Evolutionary conservation across 768 basidiomycete species (phyloP), one percentile per base, ranked within the genome.

Genomic region (Dentipellis sp.): DNA sequence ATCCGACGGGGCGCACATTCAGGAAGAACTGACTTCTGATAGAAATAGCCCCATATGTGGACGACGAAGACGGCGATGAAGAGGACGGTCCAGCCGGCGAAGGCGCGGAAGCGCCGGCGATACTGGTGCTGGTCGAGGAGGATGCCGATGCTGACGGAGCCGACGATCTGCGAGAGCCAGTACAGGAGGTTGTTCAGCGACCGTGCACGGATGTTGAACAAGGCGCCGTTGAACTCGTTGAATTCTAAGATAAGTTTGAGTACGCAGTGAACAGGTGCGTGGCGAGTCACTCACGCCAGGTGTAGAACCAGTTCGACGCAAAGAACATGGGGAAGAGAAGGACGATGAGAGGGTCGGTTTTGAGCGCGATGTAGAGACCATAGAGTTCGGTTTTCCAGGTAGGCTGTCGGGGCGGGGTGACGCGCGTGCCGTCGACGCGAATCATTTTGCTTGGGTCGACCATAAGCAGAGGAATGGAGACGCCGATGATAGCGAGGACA

Each of bases 241-340:
- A 86, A 86, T 68, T 91, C 84, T 88, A 58, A 50, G 1, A 35
- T 49, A 46, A 34, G 19, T 49, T 55, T 21, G 36, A 40, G 12
- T 42, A 2, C 46, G 21, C 17, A 52, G 19, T 52, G 37, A 2
- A 14, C n/a, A 47, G 37, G 11, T n/a, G 67, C 2, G 14, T 36
- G 16, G 7, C 6, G 22, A 16, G 10, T 4, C 0, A 68, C 83
- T 64, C 58, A 88, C 86, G 88, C 86, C 86, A 91, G 2, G 88
- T 84, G 65, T 90, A 90, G 71, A 90, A 90, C 79, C 86, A 91
- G 67, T 91, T 91, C 42, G 83, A 86, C 8, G 86, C 81, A 54
- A 90, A 81, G 70, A 91, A 91, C 84, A 91, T 87, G 12, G 90
- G 91, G 74, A 92, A 88, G 17, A 91, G 76, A 4, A 89, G 71